Evolutionary conservation across 2,329 filamentous ascomycete genomes (phyloP).

Genomic region (Tolypocladium tropicale): DNA sequence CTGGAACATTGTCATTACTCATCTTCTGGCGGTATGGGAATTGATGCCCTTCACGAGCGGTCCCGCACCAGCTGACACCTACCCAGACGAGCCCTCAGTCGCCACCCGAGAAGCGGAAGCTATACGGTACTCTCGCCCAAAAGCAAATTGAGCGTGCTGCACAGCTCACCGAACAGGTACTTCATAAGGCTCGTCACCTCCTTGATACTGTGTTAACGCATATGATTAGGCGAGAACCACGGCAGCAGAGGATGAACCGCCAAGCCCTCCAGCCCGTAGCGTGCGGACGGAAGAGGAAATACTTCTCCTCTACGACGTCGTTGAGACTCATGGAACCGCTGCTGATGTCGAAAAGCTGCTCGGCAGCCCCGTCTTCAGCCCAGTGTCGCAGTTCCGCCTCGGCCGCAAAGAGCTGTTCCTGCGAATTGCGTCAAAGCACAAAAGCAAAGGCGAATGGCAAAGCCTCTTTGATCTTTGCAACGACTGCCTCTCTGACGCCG

Average conservation of each 20-base stretch:
- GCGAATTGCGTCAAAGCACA: constrained; percentile 27
- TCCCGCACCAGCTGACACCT: background rate
- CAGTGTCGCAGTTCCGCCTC: constrained; percentile 30
- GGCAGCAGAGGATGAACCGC: constrained; percentile 8
- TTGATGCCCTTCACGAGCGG: background rate
- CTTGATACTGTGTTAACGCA: background rate
- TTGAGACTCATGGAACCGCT: constrained; percentile 30
- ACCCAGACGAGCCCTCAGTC: constrained; percentile 34
- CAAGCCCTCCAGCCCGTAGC: constrained; percentile 15
- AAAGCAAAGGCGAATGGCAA: constrained; percentile 29
- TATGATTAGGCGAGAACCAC: constrained; percentile 9
- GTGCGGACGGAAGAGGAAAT: constrained; percentile 40
- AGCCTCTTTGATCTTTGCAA: constrained; percentile 32
- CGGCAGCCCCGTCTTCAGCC: constrained; percentile 27
- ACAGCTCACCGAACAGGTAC: constrained; percentile 32
- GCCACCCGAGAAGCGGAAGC: constrained; percentile 35
- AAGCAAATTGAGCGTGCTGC: constrained; percentile 42
- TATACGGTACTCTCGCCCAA: constrained; percentile 40
- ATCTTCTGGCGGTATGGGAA: constrained; percentile 38
- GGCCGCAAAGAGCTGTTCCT: constrained; percentile 37
- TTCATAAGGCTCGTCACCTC: background rate
- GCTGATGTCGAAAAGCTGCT: constrained; percentile 31
- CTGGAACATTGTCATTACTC: constrained; percentile 44
- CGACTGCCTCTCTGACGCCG: constrained; percentile 27
- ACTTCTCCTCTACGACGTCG: constrained; percentile 36